These are phyloP conservation scores for Flaveria linearis DNA, from an alignment of 129 eudicot genomes.

Conservation along the genomic window DNA sequence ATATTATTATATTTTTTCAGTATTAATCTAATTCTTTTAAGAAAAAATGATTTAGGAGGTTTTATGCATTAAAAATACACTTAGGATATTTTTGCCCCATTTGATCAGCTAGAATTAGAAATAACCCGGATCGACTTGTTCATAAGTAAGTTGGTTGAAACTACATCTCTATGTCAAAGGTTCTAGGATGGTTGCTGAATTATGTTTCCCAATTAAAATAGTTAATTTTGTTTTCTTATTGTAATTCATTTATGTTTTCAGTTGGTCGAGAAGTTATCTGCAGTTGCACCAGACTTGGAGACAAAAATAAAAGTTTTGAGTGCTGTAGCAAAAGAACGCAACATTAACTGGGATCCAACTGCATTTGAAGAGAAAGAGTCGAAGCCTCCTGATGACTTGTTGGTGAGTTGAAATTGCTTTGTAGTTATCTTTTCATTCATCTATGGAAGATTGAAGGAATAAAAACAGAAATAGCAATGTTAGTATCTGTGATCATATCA, in stretches of 20 bases:
- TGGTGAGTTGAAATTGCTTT: slow-evolving; percentile 50
- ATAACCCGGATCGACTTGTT: background rate
- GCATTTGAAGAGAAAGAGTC: slow-evolving; percentile 61
- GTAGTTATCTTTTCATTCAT: background rate
- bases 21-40: background rate
- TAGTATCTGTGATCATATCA: background rate
- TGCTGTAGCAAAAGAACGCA: slow-evolving; percentile 78
- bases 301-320: slow-evolving; percentile 64
- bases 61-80: background rate
- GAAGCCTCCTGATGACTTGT: slow-evolving; percentile 55
- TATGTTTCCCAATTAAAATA: background rate
- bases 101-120: background rate
- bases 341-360: slow-evolving; percentile 72
- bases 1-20: background rate
- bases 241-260: slow-evolving; percentile 34
- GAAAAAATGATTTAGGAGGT: background rate
- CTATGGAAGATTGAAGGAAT: background rate
- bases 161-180: background rate
- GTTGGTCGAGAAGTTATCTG: slow-evolving; percentile 95
- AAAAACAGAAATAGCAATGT: too few species aligned
- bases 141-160: background rate
- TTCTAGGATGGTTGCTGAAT: background rate
- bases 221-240: background rate
- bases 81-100: background rate
- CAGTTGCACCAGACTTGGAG: slow-evolving; percentile 74